These are phyloP conservation scores for Tuber indicum DNA, from an alignment of 495 filamentous ascomycete genomes.

Conservation along the genomic window DNA sequence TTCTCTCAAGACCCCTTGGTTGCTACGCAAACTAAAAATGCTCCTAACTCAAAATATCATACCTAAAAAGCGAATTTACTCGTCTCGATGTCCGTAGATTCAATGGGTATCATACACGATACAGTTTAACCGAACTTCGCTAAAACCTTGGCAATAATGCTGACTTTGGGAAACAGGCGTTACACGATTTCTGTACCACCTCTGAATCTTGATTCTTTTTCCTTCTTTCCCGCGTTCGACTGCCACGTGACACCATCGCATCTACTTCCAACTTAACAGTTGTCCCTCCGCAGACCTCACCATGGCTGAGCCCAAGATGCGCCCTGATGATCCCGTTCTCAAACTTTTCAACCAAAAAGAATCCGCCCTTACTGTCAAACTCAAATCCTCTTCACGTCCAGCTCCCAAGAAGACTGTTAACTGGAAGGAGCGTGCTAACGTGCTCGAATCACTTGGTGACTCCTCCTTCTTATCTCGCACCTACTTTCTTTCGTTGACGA, in stretches of 20 bases:
- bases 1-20: no score
- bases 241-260: conserved; percentile 2
- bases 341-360: conserved; percentile 38
- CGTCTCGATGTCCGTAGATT: no score
- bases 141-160: no score
- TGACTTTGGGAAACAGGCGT: no score
- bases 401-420: conserved; percentile 24
- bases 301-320: conserved; percentile 13
- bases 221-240: background rate
- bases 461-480: background rate
- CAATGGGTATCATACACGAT: no score
- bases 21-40: no score
- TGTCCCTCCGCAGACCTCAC: background rate
- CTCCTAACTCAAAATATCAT: no score
- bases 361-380: conserved; percentile 28
- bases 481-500: background rate
- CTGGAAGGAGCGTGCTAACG: conserved; percentile 37
- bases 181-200: no score
- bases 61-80: no score
- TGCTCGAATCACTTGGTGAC: conserved; percentile 34
- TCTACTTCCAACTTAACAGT: background rate
- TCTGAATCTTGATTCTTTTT: no score
- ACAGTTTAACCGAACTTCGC: no score
- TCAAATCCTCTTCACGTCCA: conserved; percentile 31
- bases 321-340: conserved; percentile 34